Evolutionary conservation across 345 rosid genomes (phyloP).

Genomic region (Eucalyptus marginata): DNA sequence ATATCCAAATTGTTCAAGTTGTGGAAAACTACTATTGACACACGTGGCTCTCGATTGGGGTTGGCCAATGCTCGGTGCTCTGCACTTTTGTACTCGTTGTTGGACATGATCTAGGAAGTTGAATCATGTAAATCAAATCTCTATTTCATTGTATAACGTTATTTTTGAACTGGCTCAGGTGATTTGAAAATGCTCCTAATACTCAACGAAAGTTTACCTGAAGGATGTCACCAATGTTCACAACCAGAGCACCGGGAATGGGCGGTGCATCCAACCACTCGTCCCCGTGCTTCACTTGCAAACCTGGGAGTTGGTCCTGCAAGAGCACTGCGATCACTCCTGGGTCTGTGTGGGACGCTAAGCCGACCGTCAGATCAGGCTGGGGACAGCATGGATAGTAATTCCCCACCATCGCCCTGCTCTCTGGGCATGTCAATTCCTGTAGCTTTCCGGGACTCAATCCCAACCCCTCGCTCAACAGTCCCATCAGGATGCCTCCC

Average conservation of each 20-base stretch:
- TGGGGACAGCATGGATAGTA: constrained; percentile 47
- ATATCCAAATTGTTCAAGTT: constrained; percentile 3
- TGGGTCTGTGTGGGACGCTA: constrained; percentile 30
- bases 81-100: constrained; percentile 32
- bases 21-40: constrained; percentile 27
- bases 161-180: too few species aligned
- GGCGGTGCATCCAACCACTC: constrained; percentile 40
- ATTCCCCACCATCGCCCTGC: constrained; percentile 25
- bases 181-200: background rate
- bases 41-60: constrained; percentile 6
- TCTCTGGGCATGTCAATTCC: constrained; percentile 22
- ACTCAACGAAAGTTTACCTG: constrained; percentile 13
- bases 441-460: constrained; percentile 6
- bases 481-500: constrained; percentile 21
- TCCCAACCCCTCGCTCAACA: constrained; percentile 41
- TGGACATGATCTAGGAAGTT: constrained; percentile 24
- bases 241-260: constrained; percentile 30
- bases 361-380: constrained; percentile 39
- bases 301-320: constrained; percentile 28
- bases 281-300: constrained; percentile 33
- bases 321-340: constrained; percentile 27
- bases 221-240: constrained; percentile 37
- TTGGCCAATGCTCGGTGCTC: constrained; percentile 38
- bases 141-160: too few species aligned
- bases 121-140: too few species aligned